Base-by-base conservation (phyloP, 2,329 filamentous ascomycete species). In the Macroventuria anomochaeta region DNA sequence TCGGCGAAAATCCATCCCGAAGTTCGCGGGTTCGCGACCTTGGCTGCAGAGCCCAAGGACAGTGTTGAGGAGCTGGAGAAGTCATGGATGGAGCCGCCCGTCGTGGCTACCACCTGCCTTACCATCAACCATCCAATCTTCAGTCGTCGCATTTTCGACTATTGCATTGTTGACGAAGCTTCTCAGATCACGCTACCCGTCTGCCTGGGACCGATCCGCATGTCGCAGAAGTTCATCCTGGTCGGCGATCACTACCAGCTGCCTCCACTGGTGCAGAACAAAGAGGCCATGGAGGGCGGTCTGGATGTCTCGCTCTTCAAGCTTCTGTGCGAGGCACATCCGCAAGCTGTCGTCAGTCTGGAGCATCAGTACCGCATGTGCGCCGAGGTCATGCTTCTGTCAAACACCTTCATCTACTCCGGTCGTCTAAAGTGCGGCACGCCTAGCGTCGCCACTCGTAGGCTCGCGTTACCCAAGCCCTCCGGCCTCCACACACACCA, bases 361-460 rank as follows among this genome's bases (percentile, higher is more conserved):
- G 92, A 95, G 66, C 92, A 97, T 68, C 95, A 99, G 72, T 99
- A 99, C 71, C 91, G 95, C 57, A 99, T 99, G 95, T 96, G 91
- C 67, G 90, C 95, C 63, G 95, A 99, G 57, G 90, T 99, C 56
- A 97, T 97, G 93, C 83, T 88, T 2, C 83, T 99, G 12, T 96
- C 91, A 58, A 99, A 97, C 74, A 89, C 85, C 1, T 83, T 99
- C 50, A 97, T 99, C 66, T 99, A 99, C 76, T 82, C 88, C n/a
- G 93, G 93, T 4, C 85, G 87, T 29, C 82, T 99, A 31, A 93
- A 95, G 67, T 99, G 95, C 69, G 95, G 95, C 20, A 96, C 88
- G 4, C 82, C 88, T 39, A 81, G 83, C 46, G 86, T 97, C 10
- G 90, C 91, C 10, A 79, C 80, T 28, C 85, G 85, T 31, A 87